Evolutionary conservation across 2,329 filamentous ascomycete species (phyloP), one percentile per base, ranked within the genome.

Genomic region (Colletotrichum lindemuthianum): DNA sequence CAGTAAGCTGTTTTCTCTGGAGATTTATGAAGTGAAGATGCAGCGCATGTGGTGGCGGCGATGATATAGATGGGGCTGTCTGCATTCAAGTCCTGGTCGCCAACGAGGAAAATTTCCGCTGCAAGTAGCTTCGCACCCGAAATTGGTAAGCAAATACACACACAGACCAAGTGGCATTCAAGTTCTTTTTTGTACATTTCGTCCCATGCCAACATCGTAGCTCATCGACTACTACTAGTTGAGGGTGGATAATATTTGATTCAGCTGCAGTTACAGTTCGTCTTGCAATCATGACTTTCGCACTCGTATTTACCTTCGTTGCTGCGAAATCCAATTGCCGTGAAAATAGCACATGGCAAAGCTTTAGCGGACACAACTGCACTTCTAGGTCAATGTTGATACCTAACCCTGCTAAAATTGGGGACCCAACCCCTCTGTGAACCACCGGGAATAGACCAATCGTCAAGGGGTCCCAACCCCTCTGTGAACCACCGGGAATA

Each of bases 101-200:
- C 58, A 57, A 47, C 41, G 37, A 56, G 63, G 58, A 65, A 65
- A 65, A 65, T 65, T 65, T 65, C 58, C 58, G 59, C 59, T 47
- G 48, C 15, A 65, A 39, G 63, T 65, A 63, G 43, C 51, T 57
- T 34, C 52, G 39, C 58, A 61, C 58, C 16, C 16, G 33, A 60
- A 65, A 65, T 65, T 65, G 63, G 58, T 65, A 55, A 65, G 63
- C 63, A 65, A 33, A 57, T 63, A 65, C 59, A 65, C 24, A 24
- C 63, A 65, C 59, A 57, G 59, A 57, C 63, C 59, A 57, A 24
- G 24, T 24, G 24, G 15, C 13, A 34, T 15, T 47, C 51, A 9
- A 6, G 15, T 45, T 45, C 15, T 11, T 16, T 32, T 33, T 48
- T 32, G 13, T 8, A 6, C 12, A 6, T 3, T 24, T 24, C 24